Base-by-base conservation (phyloP, 495 filamentous ascomycete species). In the Parathielavia hyrcaniae region DNA sequence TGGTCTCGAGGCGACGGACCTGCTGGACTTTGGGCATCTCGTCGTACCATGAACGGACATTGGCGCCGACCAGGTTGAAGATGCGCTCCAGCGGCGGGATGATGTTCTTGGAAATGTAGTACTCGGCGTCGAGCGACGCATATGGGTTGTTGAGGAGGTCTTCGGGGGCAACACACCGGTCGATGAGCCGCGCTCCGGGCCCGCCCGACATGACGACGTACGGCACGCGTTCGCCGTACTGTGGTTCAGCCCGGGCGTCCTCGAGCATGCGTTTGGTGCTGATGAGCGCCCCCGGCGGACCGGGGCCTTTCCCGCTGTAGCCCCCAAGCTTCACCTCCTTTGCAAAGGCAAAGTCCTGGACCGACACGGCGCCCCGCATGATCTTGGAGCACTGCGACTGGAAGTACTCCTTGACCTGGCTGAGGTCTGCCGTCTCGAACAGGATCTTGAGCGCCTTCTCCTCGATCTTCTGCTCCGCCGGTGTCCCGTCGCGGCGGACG, bases 281-380 rank as follows among this genome's bases (percentile, higher is more conserved):
- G 59, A 98, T 89, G 55, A 92, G 76, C 2, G 90, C 95, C 3
- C 91, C 95, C 0, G 95, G 86, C 10, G 95, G 95, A 5, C 86
- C 86, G 1, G 83, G 80, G 8, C 67, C 64, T 51, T 83, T 83
- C 51, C 88, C 87, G 60, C 88, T 89, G 74, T 97, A 98, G 1
- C 83, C 89, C 30, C 95, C 95, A 3, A 98, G 78, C 64, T 86
- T 88, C 39, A 98, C 91, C 69, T 96, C 95, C 66, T 82, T 83
- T 0, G 92, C 91, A 69, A 96, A 96, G 67, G 89, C 91, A 65
- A 98, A 98, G 67, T 98, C 93, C 67, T 96, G 91, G 40, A 98
- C 83, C 17, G 89, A 95, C 36, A 97, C 85, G 26, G 79, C 80
- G 20, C 90, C 91, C 55, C 82, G 82, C 88, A 97, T 92, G 64